phyloP scores from a whole-genome alignment of 306 rosid species.

The Prunus davidiana region DNA sequence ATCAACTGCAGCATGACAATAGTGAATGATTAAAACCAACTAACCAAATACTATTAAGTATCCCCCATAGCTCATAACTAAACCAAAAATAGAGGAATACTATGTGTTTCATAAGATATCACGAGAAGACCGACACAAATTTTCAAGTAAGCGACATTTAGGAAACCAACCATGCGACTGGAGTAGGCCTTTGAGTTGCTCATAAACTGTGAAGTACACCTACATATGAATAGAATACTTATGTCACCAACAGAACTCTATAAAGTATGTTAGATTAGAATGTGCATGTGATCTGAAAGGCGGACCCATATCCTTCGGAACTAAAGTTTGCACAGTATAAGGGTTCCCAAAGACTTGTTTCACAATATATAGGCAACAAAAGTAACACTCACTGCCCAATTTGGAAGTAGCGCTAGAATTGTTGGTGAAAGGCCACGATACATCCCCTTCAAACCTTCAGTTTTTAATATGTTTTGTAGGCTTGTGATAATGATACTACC shows the following conservation, averaged over 20 bases:
- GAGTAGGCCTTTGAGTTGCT: slow-evolving; percentile 68
- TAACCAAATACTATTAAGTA: slow-evolving; percentile 12
- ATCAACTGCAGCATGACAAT: slow-evolving; percentile 31
- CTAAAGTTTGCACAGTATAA: not conserved
- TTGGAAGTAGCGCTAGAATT: slow-evolving; percentile 89
- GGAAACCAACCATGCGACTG: slow-evolving; percentile 63
- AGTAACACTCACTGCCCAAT: slow-evolving; percentile 87
- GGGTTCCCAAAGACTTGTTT: not conserved
- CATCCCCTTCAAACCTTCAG: slow-evolving; percentile 86
- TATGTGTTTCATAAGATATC: not conserved
- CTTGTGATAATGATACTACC: slow-evolving; percentile 79
- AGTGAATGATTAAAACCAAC: slow-evolving; percentile 1
- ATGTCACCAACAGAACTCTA: slow-evolving; percentile 26
- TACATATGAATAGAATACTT: slow-evolving; percentile 33
- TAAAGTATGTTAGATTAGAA: not conserved
- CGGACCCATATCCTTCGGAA: not conserved
- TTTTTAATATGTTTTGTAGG: slow-evolving; percentile 62
- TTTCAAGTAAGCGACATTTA: slow-evolving; percentile 15
- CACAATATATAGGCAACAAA: not conserved
- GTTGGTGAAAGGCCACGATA: slow-evolving; percentile 98
- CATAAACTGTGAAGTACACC: slow-evolving; percentile 94
- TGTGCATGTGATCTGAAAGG: not conserved
- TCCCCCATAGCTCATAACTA: slow-evolving; percentile 2
- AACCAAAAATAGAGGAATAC: slow-evolving; percentile 3
- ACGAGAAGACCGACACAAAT: slow-evolving; percentile 1